phyloP scores from a whole-genome alignment of 495 filamentous ascomycete species.

The Wilcoxina mikolae region DNA sequence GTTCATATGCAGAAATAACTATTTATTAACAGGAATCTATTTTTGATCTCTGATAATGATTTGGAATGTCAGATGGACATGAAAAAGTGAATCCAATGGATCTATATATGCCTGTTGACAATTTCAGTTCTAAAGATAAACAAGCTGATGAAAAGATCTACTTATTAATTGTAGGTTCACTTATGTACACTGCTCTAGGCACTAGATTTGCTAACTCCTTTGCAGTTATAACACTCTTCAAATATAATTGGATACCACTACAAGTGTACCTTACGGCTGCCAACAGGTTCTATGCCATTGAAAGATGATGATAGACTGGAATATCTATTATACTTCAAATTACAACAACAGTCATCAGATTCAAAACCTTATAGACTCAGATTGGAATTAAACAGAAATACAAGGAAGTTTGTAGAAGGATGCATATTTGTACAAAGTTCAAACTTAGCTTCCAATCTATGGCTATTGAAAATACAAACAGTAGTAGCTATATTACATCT shows the following conservation, averaged over 20 bases:
- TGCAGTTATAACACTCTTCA: neutral
- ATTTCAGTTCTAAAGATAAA: neutral
- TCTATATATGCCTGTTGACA: too few relatives aligned
- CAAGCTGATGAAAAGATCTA: neutral
- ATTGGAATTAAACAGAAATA: neutral
- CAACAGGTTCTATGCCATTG: neutral
- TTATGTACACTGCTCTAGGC: neutral
- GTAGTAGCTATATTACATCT: neutral
- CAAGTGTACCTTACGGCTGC: neutral
- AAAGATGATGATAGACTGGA: neutral
- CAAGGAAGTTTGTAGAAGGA: neutral
- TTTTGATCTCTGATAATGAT: too few relatives aligned
- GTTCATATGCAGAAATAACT: too few relatives aligned
- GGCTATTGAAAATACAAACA: neutral
- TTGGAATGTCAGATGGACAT: too few relatives aligned
- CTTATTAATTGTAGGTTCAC: neutral
- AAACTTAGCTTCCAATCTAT: neutral
- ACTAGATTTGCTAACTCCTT: neutral
- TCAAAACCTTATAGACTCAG: neutral
- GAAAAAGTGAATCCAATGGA: too few relatives aligned
- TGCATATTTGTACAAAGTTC: neutral
- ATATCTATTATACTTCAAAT: neutral
- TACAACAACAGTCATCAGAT: neutral
- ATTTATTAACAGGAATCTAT: too few relatives aligned
- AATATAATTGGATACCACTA: neutral